These are phyloP conservation scores for Trichoderma sp. DNA, from an alignment of 2,329 filamentous ascomycete species.

Conservation along the genomic window DNA sequence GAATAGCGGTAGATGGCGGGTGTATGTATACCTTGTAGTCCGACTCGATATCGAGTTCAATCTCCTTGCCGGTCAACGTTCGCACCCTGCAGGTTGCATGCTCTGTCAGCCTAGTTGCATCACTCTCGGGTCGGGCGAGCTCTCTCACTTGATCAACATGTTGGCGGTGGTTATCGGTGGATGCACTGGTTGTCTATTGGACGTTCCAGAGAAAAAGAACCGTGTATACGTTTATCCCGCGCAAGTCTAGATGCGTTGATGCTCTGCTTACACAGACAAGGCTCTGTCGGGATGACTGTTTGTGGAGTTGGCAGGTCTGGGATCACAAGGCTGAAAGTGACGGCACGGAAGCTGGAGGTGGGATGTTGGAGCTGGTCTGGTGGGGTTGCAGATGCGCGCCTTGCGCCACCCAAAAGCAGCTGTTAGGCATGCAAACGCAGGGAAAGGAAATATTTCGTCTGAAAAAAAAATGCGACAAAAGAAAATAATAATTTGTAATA, in stretches of 20 bases:
- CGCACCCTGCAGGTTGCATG: conserved; percentile 65
- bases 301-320: neutral
- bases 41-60: conserved; percentile 94
- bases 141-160: conserved; percentile 52
- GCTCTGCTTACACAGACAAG: neutral
- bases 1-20: neutral
- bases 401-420: neutral
- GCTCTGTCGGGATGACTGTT: neutral
- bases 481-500: neutral
- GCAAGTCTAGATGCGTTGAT: neutral
- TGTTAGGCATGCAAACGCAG: neutral
- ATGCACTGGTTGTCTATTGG: neutral
- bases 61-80: conserved; percentile 97
- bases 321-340: conserved; percentile 17
- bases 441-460: neutral
- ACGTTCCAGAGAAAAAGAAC: neutral
- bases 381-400: conserved; percentile 7
- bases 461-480: neutral
- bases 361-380: conserved; percentile 13
- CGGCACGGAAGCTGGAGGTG: conserved; percentile 11
- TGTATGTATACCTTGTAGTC: conserved; percentile 71
- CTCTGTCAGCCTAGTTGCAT: conserved; percentile 25
- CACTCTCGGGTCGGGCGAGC: neutral
- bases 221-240: neutral
- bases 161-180: conserved; percentile 16